Percentiles rank a stretch among this genome's conserved stretches.
phyloP scores from a whole-genome alignment of 1,139 yeast species.

The Scheffersomyces lignicola region DNA sequence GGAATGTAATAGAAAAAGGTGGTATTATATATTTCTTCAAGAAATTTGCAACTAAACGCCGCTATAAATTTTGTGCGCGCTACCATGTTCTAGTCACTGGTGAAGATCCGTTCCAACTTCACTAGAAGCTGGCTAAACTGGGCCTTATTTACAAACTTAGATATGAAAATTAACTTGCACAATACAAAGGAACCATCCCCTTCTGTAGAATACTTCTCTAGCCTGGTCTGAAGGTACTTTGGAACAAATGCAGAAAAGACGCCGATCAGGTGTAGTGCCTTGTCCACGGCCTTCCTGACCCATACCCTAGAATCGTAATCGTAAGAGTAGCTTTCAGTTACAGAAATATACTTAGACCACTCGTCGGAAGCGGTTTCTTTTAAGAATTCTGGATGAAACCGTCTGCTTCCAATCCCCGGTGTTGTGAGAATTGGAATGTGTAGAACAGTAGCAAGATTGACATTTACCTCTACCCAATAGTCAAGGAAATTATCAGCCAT shows the following conservation, averaged over 20 bases:
- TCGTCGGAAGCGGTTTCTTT: conserved; percentile 7
- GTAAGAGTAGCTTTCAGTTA: conserved; percentile 20
- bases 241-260: neutral
- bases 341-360: conserved; percentile 22
- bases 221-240: neutral
- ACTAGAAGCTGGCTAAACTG: conserved; percentile 9
- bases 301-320: conserved; percentile 12
- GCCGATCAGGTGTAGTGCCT: conserved; percentile 9
- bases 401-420: conserved; percentile 27
- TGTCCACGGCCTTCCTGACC: conserved; percentile 10
- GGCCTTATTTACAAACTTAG: conserved; percentile 10
- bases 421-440: conserved; percentile 36
- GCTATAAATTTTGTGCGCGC: neutral
- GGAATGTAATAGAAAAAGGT: neutral
- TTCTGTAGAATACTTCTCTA: neutral
- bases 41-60: neutral
- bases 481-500: conserved; percentile 25
- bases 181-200: conserved; percentile 2
- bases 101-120: conserved; percentile 10
- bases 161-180: conserved; percentile 13
- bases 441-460: conserved; percentile 16
- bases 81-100: neutral
- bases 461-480: conserved; percentile 31
- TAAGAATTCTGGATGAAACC: conserved; percentile 15
- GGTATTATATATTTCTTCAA: neutral